Conservation (phyloP, 2,329 filamentous ascomycete species). For the Balansia obtecta region DNA sequence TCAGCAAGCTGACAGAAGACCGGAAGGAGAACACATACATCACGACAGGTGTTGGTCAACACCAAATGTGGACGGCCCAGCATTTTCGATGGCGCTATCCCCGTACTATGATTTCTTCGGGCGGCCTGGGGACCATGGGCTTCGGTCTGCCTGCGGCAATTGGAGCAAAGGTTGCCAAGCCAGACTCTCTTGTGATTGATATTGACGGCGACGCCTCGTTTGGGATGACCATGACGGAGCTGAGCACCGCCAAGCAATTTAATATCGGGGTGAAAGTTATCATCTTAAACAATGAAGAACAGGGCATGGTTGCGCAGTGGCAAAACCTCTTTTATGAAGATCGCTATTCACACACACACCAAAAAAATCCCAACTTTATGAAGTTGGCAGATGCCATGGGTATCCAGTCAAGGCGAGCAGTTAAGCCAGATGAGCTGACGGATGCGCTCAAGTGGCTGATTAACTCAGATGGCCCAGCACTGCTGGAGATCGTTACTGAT, state of each 20-base stretch:
- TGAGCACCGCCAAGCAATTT: slow-evolving; percentile 86
- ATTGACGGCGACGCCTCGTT: slow-evolving; percentile 98
- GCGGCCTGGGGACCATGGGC: slow-evolving; percentile 80
- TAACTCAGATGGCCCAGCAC: slow-evolving; percentile 72
- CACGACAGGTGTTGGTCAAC: slow-evolving; percentile 87
- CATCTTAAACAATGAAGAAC: slow-evolving; percentile 90
- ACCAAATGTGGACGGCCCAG: slow-evolving; percentile 98
- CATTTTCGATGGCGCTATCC: slow-evolving; percentile 92
- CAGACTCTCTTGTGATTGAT: slow-evolving; percentile 76
- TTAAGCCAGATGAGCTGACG: slow-evolving; percentile 64
- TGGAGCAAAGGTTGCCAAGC: slow-evolving; percentile 67
- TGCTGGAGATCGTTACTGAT: slow-evolving; percentile 86
- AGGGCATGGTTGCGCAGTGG: slow-evolving; percentile 98
- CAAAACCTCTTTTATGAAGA: slow-evolving; percentile 96
- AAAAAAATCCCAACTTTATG: slow-evolving; percentile 86
- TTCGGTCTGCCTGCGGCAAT: slow-evolving; percentile 91
- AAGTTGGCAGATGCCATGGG: slow-evolving; percentile 88
- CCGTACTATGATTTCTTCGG: slow-evolving; percentile 88
- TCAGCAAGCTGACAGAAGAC: slow-evolving; percentile 69
- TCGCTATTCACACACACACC: slow-evolving; percentile 82
- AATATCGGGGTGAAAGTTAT: slow-evolving; percentile 93
- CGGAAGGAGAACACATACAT: slow-evolving; percentile 80
- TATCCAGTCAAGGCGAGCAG: slow-evolving; percentile 59
- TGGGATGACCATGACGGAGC: slow-evolving; percentile 93
- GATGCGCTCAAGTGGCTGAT: slow-evolving; percentile 81